Base-by-base conservation (phyloP, 768 basidiomycete species). In the Trametes cubensis region DNA sequence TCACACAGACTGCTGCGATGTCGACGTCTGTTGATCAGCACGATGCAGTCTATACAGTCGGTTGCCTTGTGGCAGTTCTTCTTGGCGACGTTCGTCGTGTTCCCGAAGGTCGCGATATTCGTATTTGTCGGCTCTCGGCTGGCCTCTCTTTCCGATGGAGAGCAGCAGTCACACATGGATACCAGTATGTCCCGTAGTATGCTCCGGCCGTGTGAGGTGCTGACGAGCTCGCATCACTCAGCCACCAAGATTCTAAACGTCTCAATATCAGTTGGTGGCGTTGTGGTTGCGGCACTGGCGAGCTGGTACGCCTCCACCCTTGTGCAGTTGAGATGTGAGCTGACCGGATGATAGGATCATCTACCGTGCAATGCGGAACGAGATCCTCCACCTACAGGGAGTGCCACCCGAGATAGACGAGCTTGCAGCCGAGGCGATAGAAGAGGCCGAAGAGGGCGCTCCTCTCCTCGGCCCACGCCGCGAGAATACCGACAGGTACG, bases 41-140 rank as follows among this genome's bases (percentile, higher is more conserved):
- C 15, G 40, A 21, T 21, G 18, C 59, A 91, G 83, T 89, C 88
- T 34, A 90, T 95, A 57, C 81, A 85, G 71, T 76, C 88, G 6
- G 91, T 94, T 15, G 77, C 84, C 4, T 70, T 94, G 3, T 84
- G 82, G 79, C 91, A 94, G 75, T 94, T 94, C 70, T 74, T 85
- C 49, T 69, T 86, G 8, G 93, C 93, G 6, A 94, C 91, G 5
- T 73, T 82, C 47, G 86, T 85, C 69, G 78, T 86, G 10, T 83
- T 86, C 46, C 92, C 93, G 23, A 93, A 87, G 70, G 76, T 89
- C 6, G 72, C 87, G 34, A 77, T 94, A 26, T 84, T 89, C 61
- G 85, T 88, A 15, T 92, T 93, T 74, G 85, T 94, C 53, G 93
- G 92, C 2, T 87, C 88, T 2, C 84, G 84, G 26, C 83, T 93